Percentiles rank a stretch among this genome's conserved stretches.
Evolutionary conservation across 202 grass and related monocot species (phyloP).

Genomic region (Cymbopogon flexuosus): DNA sequence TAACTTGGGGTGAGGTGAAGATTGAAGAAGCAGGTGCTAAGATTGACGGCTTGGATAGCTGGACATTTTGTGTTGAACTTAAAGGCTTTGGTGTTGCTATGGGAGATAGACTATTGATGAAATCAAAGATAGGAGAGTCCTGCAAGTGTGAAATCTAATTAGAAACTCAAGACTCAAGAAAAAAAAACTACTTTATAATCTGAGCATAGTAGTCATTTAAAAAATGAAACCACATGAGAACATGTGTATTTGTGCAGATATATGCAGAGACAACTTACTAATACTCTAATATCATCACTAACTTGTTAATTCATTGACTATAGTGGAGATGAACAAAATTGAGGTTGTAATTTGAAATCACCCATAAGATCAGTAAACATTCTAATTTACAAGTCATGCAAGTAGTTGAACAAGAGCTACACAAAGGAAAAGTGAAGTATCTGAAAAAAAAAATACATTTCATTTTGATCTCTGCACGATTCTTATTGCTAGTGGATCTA

Average conservation of each 20-base stretch:
- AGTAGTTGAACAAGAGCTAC: neutral
- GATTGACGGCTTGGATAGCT: constrained; percentile 59
- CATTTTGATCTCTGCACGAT: neutral
- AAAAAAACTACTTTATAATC: neutral
- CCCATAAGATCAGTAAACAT: neutral
- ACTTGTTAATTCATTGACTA: neutral
- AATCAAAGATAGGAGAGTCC: constrained; percentile 35
- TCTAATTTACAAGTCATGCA: neutral
- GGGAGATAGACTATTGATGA: constrained; percentile 83
- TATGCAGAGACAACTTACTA: neutral
- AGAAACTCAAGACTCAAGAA: neutral
- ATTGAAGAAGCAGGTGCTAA: constrained; percentile 49
- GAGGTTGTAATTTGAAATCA: neutral
- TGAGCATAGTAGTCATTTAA: neutral
- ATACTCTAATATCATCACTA: neutral
- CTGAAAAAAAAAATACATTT: neutral
- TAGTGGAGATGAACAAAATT: neutral
- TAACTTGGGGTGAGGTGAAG: constrained; percentile 71
- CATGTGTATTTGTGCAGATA: neutral
- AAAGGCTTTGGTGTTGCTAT: constrained; percentile 58
- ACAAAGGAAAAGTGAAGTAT: neutral
- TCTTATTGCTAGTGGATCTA: neutral
- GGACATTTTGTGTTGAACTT: constrained; percentile 44
- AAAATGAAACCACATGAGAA: neutral
- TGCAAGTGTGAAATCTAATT: constrained; percentile 2